Base-by-base conservation (phyloP, 371 early-diverging fungal species). In the Mortierella sp. region DNA sequence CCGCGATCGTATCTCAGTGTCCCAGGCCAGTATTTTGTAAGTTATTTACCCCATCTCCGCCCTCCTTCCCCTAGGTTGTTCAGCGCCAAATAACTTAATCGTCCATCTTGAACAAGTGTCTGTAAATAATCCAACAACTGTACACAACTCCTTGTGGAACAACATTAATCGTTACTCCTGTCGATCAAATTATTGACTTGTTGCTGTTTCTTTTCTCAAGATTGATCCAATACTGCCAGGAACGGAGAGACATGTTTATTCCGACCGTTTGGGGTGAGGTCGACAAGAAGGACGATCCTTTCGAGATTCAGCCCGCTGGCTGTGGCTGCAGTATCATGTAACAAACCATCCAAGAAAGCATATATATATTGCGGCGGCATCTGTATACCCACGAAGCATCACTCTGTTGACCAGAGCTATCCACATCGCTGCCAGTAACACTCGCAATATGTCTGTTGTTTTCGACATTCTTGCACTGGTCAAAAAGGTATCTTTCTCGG, bases 181-280 rank as follows among this genome's bases (percentile, higher is more conserved):
- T 4, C 47, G 19, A 47, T 47, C 13, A 16, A 47, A 9, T 47
- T 11, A 47, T 47, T 47, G 13, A 47, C 19, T 19, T 19, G 19
- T 47, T 16, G 36, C 36, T 36, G 36, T 6, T 36, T 36, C 36
- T 36, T 36, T 36, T 6, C 36, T 3, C 36, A 36, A 91, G 90
- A 55, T 64, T 90, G 58, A 86, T 90, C 45, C 76, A 86, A 43
- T 87, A 86, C 74, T 91, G 92, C 60, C 85, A 85, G 58, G 69
- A 65, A 32, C 87, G 87, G 61, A 83, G 82, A 62, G 96, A 96
- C 83, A 89, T 87, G 67, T 85, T 96, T 57, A 83, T 96, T 67
- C 95, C 95, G 16, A 94, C 94, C 7, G 88, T 94, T 38, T 96
- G 96, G 96, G 96, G 96, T 5, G 89, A 92, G 32, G 84, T 90